Evolutionary conservation across 2,329 filamentous ascomycete species (phyloP).

Genomic region (Fusarium nanum): DNA sequence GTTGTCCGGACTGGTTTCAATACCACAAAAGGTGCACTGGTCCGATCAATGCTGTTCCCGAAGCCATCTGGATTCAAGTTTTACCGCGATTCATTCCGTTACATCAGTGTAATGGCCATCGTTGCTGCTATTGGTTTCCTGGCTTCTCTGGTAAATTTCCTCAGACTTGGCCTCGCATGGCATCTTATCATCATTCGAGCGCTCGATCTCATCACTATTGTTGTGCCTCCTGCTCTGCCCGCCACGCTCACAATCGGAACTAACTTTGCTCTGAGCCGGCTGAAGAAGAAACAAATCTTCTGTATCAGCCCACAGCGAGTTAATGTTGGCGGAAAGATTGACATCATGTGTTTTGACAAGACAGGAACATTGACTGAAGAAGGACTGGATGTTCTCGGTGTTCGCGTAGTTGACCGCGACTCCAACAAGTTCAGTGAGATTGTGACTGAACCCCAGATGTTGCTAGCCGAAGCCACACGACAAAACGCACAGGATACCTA

Average conservation of each 20-base stretch:
- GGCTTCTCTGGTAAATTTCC: slow-evolving; percentile 92
- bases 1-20: slow-evolving; percentile 96
- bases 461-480: slow-evolving; percentile 61
- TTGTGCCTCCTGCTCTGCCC: slow-evolving; percentile 93
- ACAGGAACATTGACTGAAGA: slow-evolving; percentile 98
- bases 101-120: slow-evolving; percentile 94
- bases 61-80: slow-evolving; percentile 99
- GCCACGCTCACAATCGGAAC: slow-evolving; percentile 96
- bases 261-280: slow-evolving; percentile 87
- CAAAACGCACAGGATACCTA: slow-evolving; percentile 51
- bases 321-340: slow-evolving; percentile 94
- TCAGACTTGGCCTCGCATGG: slow-evolving; percentile 85
- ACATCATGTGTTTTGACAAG: slow-evolving; percentile 98
- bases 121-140: slow-evolving; percentile 89
- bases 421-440: slow-evolving; percentile 78
- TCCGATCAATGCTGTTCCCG: slow-evolving; percentile 97
- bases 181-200: slow-evolving; percentile 92
- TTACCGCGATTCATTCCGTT: slow-evolving; percentile 96
- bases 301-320: slow-evolving; percentile 98
- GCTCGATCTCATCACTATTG: slow-evolving; percentile 95
- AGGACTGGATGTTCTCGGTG: slow-evolving; percentile 90
- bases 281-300: slow-evolving; percentile 92
- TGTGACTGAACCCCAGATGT: slow-evolving; percentile 70
- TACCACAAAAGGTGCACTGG: slow-evolving; percentile 94
- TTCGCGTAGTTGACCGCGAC: slow-evolving; percentile 78